Base-by-base conservation (phyloP, 768 basidiomycete species). In the Paxillus rubicundulus region DNA sequence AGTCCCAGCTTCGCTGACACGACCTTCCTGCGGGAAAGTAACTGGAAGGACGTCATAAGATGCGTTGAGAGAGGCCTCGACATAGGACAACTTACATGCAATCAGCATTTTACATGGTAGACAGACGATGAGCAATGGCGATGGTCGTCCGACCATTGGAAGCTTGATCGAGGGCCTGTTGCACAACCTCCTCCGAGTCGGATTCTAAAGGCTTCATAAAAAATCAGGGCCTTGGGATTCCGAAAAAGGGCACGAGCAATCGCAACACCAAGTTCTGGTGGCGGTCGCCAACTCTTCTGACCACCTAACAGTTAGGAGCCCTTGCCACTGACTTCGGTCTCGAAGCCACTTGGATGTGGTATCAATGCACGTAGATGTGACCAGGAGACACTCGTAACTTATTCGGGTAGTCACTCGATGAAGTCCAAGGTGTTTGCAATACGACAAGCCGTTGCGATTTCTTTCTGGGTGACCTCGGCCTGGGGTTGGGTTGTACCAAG, bases 141-240 rank as follows among this genome's bases (percentile, higher is more conserved):
- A 95, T 87, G 9, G 94, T 97, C 7, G 95, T 96, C 52, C 96
- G 82, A 37, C 94, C 95, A 72, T 84, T 89, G 2, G 92, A 85
- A 6, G 95, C 97, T 63, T 84, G 81, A 70, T 98, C 97, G 28
- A 98, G 79, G 4, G 97, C 97, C 5, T 82, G 87, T 63, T 98
- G 96, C 9, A 99, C 97, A 46, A 98, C 87, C 69, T 91, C 92
- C 71, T 97, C 95, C 18, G 89, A 92, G 61, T 85, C 86, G 9
- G 89, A 91, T 66, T 96, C 94, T 27, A 97, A 79, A 1, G 94
- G 92, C 92, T 72, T 95, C 92, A 66, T 94, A 92, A 54, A 95
- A 71, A 17, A 94, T 74, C 46, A 97, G 75, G 43, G 96, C 91
- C 63, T 88, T 89, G 32, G 94, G 94, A 61, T 94, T 92, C 16